These are phyloP conservation scores for Didymellaceae sp. DNA, from an alignment of 2,329 filamentous ascomycete genomes.

Conservation along the genomic window DNA sequence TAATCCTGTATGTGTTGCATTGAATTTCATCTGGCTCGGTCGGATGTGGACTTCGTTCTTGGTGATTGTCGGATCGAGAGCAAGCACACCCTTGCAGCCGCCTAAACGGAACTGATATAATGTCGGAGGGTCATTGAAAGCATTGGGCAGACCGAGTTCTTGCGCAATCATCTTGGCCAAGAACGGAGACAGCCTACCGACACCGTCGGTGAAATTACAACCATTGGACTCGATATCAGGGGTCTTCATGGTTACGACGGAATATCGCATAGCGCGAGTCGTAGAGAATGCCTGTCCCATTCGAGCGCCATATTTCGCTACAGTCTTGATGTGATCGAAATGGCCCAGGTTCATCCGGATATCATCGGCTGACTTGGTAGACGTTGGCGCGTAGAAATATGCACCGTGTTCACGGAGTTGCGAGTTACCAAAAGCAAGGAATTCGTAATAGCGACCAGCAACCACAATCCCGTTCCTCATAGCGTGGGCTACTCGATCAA, in stretches of 20 bases:
- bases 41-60: conserved; percentile 77
- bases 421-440: conserved; percentile 93
- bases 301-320: conserved; percentile 90
- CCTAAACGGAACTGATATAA: conserved; percentile 92
- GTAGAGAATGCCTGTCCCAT: conserved; percentile 97
- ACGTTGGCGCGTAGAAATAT: conserved; percentile 85
- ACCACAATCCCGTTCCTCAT: conserved; percentile 81
- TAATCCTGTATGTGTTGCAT: conserved; percentile 70
- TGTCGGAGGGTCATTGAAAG: conserved; percentile 68
- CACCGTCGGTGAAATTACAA: conserved; percentile 85
- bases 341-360: conserved; percentile 89
- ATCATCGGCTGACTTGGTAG: conserved; percentile 70
- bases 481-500: conserved; percentile 73
- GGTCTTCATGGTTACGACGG: conserved; percentile 64
- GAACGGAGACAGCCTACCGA: conserved; percentile 86
- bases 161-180: conserved; percentile 75
- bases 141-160: conserved; percentile 68
- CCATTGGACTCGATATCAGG: conserved; percentile 73
- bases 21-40: conserved; percentile 87
- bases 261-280: conserved; percentile 75
- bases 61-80: conserved; percentile 72
- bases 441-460: conserved; percentile 82
- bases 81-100: conserved; percentile 88
- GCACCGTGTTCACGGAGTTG: conserved; percentile 91
- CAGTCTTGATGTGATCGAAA: conserved; percentile 78